A percentile compares a stretch with the other conserved stretches of the same genome.
Conservation (phyloP, 2,329 filamentous ascomycete species). For the Colletotrichum limetticola region DNA sequence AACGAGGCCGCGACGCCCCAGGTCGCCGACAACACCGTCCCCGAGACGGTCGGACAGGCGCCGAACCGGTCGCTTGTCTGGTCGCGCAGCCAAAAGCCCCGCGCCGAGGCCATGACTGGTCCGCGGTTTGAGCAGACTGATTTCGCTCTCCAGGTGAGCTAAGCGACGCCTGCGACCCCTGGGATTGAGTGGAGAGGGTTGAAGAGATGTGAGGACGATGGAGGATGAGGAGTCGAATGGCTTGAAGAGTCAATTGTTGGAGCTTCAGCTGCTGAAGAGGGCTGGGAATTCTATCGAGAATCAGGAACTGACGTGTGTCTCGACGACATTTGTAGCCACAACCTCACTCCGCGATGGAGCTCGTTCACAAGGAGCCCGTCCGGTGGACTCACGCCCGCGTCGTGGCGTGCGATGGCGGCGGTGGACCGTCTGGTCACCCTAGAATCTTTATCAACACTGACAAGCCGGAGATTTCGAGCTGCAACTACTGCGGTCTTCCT, state of each 20-base stretch:
- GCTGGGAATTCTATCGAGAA: no score
- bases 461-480: slow-evolving; percentile 91
- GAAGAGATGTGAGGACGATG: background rate
- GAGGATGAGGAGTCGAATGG: no score
- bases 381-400: slow-evolving; percentile 86
- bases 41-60: slow-evolving; percentile 75
- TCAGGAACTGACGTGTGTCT: background rate
- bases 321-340: slow-evolving; percentile 71
- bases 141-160: slow-evolving; percentile 84
- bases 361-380: slow-evolving; percentile 96
- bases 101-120: slow-evolving; percentile 87
- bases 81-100: slow-evolving; percentile 86
- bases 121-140: slow-evolving; percentile 98
- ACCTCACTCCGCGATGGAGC: slow-evolving; percentile 89
- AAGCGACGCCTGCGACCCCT: slow-evolving; percentile 39
- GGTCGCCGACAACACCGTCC: slow-evolving; percentile 52
- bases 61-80: slow-evolving; percentile 86
- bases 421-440: slow-evolving; percentile 90
- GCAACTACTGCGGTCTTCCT: slow-evolving; percentile 93
- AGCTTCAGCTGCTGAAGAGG: no score
- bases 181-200: background rate
- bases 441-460: slow-evolving; percentile 97
- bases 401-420: slow-evolving; percentile 92
- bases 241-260: no score
- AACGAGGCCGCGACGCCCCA: slow-evolving; percentile 54